Evolutionary conservation across 306 rosid genomes (phyloP), one percentile per base, ranked within the genome.

Genomic region (Spatholobus suberectus): DNA sequence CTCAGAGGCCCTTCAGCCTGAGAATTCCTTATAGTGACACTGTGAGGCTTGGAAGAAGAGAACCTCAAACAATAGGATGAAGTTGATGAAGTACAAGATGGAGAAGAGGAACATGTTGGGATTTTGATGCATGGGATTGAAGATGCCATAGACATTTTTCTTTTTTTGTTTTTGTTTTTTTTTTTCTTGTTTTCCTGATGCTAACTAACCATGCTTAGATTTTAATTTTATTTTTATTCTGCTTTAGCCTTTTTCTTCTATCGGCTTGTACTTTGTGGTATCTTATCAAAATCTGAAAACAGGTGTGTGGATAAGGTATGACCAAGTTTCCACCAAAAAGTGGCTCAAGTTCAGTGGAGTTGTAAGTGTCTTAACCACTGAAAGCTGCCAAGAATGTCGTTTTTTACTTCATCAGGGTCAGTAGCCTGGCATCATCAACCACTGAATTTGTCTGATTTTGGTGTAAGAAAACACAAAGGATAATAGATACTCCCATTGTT

Each of bases 1-100:
- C 98, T 90, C 2, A 94, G 54, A 71, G 98, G 98, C 17, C 97
- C 97, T 66, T 94, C 98, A 9, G 92, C 81, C 65, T 94, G 97
- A 67, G 97, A 94, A 81, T 90, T 89, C 87, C 93, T 84, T 37
- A 91, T 87, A 24, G 86, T 71, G 75, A 57, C 68, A 57, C 70
- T 15, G 26, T 52, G 67, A 84, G 86, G 77, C 76, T 84, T 92
- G 62, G 75, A 20, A 46, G 86, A 83, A 78, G 85, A 71, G 40
- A 89, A 71, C 41, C 85, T 62, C 37, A 82, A 49, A 63, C 83
- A 85, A 74, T 71, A 59, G 65, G 84, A 81, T 73, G 85, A 72
- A 20, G 79, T 43, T 15, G 94, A 68, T 2, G 89, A 69, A 15
- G 89, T 29, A 9, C 86, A 84, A 15, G 92, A 73, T 0, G 91